Base-by-base conservation (phyloP, 331 rosid genomes). In the Rhamnella rubrinervis region DNA sequence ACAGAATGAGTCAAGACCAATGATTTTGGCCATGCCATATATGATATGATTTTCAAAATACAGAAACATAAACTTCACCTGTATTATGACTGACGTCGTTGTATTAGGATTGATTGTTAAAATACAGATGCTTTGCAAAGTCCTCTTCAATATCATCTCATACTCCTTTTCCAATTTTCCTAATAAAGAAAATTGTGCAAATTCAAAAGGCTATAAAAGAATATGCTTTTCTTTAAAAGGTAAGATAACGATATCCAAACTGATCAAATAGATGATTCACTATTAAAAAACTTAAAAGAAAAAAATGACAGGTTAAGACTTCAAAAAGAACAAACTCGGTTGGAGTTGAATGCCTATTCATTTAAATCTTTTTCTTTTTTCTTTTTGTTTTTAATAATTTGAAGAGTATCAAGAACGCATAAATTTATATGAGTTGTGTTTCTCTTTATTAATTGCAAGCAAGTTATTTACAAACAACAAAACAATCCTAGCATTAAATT, bases 71-170 rank as follows among this genome's bases (percentile, higher is more conserved):
- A 11, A 62, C 61, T 55, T 81, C 61, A 78, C 96, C 88, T 92
- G 97, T 73, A 89, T 65, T 28, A 89, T 82, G 51, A 92, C 82
- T 0, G 93, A 83, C 20, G 92, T 85, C 9, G 92, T 87, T 57
- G 96, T 89, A 56, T 89, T 92, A 11, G 97, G 93, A 77, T 89
- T 80, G 56, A 85, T 75, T 2, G 85, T 79, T 40, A 85, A 81
- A 59, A 92, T 75, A 77, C 89, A 88, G 20, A 91, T 85, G 71
- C 93, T 89, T 76, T 87, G 88, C 67, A 91, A 56, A 20, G 87
- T 85, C 61, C 84, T 83, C 80, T 85, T 91, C 63, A 91, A 47
- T 74, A 91, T 83, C 96, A 91, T 86, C 84, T 91, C 97, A 50
- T 83, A 87, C 78, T 91, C 97, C 86, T 75, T 83, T 55, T 83